phyloP scores from a whole-genome alignment of 169 alveolate species.

The Plasmodium malariae region DNA sequence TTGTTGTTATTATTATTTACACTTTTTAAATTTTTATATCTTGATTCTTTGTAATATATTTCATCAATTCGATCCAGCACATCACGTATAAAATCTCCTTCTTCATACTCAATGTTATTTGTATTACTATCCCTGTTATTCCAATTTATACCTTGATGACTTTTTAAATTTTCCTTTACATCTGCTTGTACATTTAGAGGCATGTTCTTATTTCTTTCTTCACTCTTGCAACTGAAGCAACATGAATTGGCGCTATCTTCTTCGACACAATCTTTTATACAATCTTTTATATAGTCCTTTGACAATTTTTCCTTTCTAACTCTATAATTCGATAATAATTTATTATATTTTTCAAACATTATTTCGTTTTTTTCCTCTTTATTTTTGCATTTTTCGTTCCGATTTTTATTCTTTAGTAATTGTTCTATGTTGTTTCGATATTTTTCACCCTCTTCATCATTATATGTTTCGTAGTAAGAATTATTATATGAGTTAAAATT shows the following conservation, averaged over 20 bases:
- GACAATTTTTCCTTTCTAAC: not conserved
- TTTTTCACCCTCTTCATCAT: conserved; percentile 16
- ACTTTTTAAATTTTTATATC: conserved; percentile 41
- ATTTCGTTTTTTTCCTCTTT: conserved; percentile 18
- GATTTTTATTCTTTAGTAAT: not conserved
- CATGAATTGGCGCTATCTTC: not conserved
- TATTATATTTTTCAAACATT: conserved; percentile 50
- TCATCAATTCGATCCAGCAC: conserved; percentile 54
- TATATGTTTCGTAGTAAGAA: conserved; percentile 24
- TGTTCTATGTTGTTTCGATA: not conserved
- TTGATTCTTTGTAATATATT: conserved; percentile 47
- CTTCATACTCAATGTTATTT: not conserved
- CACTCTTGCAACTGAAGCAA: conserved; percentile 26
- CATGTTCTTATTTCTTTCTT: conserved; percentile 15
- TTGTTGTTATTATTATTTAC: conserved; percentile 51
- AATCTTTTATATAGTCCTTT: not conserved
- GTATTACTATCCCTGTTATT: not conserved
- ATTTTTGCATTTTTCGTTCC: not conserved
- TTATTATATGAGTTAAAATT: conserved; percentile 61
- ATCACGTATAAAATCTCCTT: conserved; percentile 11
- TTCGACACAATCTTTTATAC: not conserved
- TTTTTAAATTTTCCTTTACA: too few relatives aligned
- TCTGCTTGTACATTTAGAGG: too few relatives aligned
- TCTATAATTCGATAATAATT: conserved; percentile 20
- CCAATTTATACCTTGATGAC: too few relatives aligned